A percentile compares a stretch with the other conserved stretches of the same genome.
phyloP scores from a whole-genome alignment of 257 asterid species.

The Przewalskia tangutica region DNA sequence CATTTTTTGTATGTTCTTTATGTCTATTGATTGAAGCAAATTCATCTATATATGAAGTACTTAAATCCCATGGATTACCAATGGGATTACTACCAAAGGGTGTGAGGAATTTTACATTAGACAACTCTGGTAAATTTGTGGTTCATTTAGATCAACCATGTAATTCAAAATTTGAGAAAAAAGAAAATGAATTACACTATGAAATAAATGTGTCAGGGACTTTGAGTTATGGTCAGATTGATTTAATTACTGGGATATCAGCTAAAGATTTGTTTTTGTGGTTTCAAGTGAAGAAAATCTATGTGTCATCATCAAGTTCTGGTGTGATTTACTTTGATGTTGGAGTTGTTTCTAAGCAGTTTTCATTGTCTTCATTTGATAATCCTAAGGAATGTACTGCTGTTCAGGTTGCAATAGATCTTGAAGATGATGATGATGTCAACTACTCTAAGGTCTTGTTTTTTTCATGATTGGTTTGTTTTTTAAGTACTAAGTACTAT shows the following conservation, averaged over 20 bases:
- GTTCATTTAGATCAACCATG: slow-evolving; percentile 74
- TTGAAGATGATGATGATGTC: slow-evolving; percentile 25
- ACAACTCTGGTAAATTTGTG: slow-evolving; percentile 53
- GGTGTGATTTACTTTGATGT: slow-evolving; percentile 92
- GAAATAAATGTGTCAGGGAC: slow-evolving; percentile 57
- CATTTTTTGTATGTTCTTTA: slow-evolving; percentile 13
- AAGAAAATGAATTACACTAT: slow-evolving; percentile 55
- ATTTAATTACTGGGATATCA: slow-evolving; percentile 55
- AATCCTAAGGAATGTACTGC: slow-evolving; percentile 79
- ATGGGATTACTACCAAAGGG: slow-evolving; percentile 91
- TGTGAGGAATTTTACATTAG: slow-evolving; percentile 49
- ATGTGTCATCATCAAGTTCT: slow-evolving; percentile 83
- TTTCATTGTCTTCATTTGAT: slow-evolving; percentile 75
- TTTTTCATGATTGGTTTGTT: background rate
- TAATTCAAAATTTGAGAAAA: slow-evolving; percentile 66
- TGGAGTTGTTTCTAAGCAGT: slow-evolving; percentile 93
- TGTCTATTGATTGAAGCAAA: slow-evolving; percentile 6
- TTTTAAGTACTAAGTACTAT: background rate
- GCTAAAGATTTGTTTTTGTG: slow-evolving; percentile 97
- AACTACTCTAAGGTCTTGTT: slow-evolving; percentile 33
- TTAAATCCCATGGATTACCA: slow-evolving; percentile 61
- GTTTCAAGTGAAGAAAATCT: slow-evolving; percentile 78
- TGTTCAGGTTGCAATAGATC: slow-evolving; percentile 39
- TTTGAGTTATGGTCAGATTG: slow-evolving; percentile 56
- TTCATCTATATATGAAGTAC: slow-evolving; percentile 58